Percentiles rank a stretch among this genome's conserved stretches.
These are phyloP conservation scores for Aquilaria sinensis DNA, from an alignment of 345 rosid species.

Conservation along the genomic window DNA sequence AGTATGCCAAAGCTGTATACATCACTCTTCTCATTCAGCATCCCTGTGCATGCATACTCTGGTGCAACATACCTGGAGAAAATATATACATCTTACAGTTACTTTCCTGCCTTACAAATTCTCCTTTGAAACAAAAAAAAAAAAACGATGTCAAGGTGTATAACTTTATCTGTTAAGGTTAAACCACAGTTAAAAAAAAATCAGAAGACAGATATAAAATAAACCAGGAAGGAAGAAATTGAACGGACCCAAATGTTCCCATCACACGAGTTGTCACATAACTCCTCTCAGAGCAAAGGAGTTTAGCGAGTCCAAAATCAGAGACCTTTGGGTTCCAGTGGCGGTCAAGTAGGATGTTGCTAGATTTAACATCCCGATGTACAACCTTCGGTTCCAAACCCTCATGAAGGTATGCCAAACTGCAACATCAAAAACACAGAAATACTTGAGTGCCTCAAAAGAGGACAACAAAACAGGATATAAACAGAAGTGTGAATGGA, in stretches of 20 bases:
- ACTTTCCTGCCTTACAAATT: slow-evolving; percentile 1
- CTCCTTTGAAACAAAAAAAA: neutral
- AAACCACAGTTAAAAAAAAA: slow-evolving; percentile 2
- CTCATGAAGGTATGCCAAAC: slow-evolving; percentile 96
- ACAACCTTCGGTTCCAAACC: slow-evolving; percentile 99
- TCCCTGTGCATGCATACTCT: slow-evolving; percentile 97
- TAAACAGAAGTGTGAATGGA: neutral
- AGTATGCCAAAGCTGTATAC: slow-evolving; percentile 90
- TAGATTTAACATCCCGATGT: slow-evolving; percentile 87
- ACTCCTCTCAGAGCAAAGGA: slow-evolving; percentile 71
- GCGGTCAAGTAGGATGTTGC: slow-evolving; percentile 83
- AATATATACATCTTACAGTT: slow-evolving; percentile 8
- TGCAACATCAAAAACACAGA: slow-evolving; percentile 18
- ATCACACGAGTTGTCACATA: slow-evolving; percentile 92
- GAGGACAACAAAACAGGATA: slow-evolving; percentile 4
- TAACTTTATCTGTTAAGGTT: neutral
- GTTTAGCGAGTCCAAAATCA: slow-evolving; percentile 97
- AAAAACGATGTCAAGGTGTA: neutral
- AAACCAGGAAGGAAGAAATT: slow-evolving; percentile 9
- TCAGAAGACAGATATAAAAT: neutral
- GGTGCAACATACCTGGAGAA: slow-evolving; percentile 84
- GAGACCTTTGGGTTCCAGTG: slow-evolving; percentile 92
- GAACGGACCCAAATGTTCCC: slow-evolving; percentile 92
- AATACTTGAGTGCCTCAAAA: neutral
- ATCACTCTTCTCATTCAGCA: slow-evolving; percentile 94